phyloP scores from a whole-genome alignment of 768 basidiomycete species.

The Vararia minispora region DNA sequence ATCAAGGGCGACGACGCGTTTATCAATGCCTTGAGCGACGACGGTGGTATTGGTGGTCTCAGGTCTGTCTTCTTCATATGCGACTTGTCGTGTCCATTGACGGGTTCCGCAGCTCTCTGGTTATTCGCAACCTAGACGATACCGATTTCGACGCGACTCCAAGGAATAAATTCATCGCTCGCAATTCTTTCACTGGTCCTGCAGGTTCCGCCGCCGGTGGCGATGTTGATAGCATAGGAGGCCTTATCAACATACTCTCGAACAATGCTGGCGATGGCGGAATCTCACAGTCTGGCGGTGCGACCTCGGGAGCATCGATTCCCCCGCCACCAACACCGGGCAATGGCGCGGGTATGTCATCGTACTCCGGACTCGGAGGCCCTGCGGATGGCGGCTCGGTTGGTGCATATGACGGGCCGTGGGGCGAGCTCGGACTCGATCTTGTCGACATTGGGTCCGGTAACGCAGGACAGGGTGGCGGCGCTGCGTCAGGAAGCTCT shows the following conservation, averaged over 20 bases:
- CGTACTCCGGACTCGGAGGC: constrained; percentile 6
- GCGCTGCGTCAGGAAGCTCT: constrained; percentile 12
- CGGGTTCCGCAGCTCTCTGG: too few species aligned
- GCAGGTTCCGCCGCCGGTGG: constrained; percentile 13
- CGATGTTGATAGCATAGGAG: constrained; percentile 16
- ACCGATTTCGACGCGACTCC: too few species aligned
- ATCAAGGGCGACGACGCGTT: too few species aligned
- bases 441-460: constrained; percentile 6
- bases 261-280: constrained; percentile 22
- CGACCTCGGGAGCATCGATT: too few species aligned
- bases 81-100: too few species aligned
- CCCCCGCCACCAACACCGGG: too few species aligned
- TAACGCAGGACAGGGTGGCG: constrained; percentile 13
- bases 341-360: background rate
- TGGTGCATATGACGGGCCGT: background rate
- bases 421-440: constrained; percentile 8
- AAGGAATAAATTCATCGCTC: too few species aligned
- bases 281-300: constrained; percentile 13
- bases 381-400: constrained; percentile 10
- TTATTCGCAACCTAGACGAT: too few species aligned
- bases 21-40: too few species aligned
- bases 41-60: too few species aligned
- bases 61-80: too few species aligned
- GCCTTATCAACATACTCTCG: constrained; percentile 21
- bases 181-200: constrained; percentile 14